phyloP scores from a whole-genome alignment of 1,284 basidiomycete genomes.

The Moniliella sp. region DNA sequence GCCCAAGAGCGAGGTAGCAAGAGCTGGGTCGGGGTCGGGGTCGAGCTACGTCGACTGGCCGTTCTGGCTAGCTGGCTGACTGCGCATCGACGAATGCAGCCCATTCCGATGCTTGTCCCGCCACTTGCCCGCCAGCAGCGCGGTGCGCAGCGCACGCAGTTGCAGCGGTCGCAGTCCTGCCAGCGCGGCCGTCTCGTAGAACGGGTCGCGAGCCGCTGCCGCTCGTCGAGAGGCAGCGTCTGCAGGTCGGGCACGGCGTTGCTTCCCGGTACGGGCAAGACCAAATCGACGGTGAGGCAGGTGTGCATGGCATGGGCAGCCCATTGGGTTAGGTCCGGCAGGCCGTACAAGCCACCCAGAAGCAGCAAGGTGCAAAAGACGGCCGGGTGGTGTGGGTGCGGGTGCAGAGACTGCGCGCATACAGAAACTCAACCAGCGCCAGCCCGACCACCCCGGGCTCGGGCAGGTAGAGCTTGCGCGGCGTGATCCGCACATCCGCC shows the following conservation, averaged over 20 bases:
- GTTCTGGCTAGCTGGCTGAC: too few species aligned
- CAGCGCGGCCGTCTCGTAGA: constrained; percentile 77
- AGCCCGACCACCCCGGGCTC: constrained; percentile 71
- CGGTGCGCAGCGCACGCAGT: too few species aligned
- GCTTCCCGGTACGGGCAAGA: constrained; percentile 1
- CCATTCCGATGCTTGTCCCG: too few species aligned
- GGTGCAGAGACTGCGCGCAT: constrained; percentile 61
- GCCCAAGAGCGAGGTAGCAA: too few species aligned
- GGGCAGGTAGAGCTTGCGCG: constrained; percentile 55
- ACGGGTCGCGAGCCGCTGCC: constrained; percentile 67
- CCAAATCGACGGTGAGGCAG: constrained; percentile 1
- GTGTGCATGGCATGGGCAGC: constrained; percentile 73
- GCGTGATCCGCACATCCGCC: constrained; percentile 51
- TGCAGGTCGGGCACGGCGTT: constrained; percentile 32
- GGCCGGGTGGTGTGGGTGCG: constrained; percentile 71
- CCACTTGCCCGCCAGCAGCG: too few species aligned
- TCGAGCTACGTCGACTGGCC: too few species aligned
- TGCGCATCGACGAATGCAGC: too few species aligned
- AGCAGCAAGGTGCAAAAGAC: constrained; percentile 68
- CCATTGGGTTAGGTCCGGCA: constrained; percentile 52
- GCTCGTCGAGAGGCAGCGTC: constrained; percentile 43
- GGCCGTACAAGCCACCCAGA: constrained; percentile 58
- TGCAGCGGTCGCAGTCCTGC: too few species aligned
- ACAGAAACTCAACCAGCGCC: constrained; percentile 76
- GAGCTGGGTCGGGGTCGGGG: too few species aligned